Percentiles rank a stretch among this genome's conserved stretches.
Evolutionary conservation across 2,329 filamentous ascomycete genomes (phyloP).

Genomic region (Colletotrichum orbiculare): DNA sequence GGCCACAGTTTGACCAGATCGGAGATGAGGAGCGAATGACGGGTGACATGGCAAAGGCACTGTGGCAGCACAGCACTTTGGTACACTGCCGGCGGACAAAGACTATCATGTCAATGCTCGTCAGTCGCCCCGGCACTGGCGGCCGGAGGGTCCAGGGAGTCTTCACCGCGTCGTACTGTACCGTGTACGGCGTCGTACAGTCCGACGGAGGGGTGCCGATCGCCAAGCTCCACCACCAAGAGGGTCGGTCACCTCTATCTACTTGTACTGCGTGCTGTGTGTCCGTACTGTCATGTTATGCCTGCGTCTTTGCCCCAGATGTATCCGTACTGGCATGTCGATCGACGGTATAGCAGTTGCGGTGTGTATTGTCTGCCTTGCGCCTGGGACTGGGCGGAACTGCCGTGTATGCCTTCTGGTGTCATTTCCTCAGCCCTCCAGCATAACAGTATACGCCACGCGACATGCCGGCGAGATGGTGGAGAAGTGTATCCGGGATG

Average conservation of each 20-base stretch:
- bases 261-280: background rate
- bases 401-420: too few species aligned
- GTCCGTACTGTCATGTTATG: too few species aligned
- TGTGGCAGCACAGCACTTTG: too few species aligned
- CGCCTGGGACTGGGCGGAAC: constrained; percentile 5
- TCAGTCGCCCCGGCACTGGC: constrained; percentile 10
- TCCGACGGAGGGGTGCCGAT: constrained; percentile 30
- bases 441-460: too few species aligned
- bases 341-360: background rate
- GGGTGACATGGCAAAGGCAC: background rate
- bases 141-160: constrained; percentile 3
- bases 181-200: too few species aligned
- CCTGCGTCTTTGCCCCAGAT: too few species aligned
- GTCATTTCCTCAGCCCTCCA: too few species aligned
- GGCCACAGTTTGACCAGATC: background rate
- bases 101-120: background rate
- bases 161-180: constrained; percentile 6
- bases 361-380: constrained; percentile 14
- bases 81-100: too few species aligned
- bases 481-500: too few species aligned
- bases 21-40: background rate
- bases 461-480: too few species aligned
- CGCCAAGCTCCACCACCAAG: constrained; percentile 20
- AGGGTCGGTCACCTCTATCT: constrained; percentile 1
- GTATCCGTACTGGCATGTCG: too few species aligned